Base-by-base conservation (phyloP, 2,329 filamentous ascomycete species). In the Rhinocladiella mackenziei region DNA sequence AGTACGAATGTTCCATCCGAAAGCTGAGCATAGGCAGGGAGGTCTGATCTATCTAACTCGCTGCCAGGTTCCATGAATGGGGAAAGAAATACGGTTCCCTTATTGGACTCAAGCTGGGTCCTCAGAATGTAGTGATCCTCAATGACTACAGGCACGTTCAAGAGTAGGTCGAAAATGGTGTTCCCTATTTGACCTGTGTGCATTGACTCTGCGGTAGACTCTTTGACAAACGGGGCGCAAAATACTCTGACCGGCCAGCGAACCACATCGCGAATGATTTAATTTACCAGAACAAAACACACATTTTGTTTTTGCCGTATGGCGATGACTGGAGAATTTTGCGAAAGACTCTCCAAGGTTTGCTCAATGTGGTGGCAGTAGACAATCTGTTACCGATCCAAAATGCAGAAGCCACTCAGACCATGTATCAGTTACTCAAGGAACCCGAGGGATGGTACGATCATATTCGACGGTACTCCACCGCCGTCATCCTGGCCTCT, bases 231-330 rank as follows among this genome's bases (percentile, higher is more conserved):
- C 26, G 38, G 4, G 38, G 38, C 14, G 26, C 38, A 15, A 20
- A 31, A 18, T 40, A 40, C 28, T 40, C 38, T 3, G 23, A 19
- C 10, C 38, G 38, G 11, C 38, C 38, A 6, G 61, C 65, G 4
- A 65, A 68, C 59, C 68, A 72, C 30, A 67, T 74, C 7, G 70
- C 67, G 2, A 40, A 31, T 34, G 28, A 38, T 15, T 35, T 45
- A 4, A 43, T 47, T 14, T 47, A 35, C 10, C 23, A 38, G 15
- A 11, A n/a, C 5, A 19, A 33, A 7, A 23, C 20, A 1, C 38
- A 40, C 17, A 32, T 63, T 34, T 29, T 64, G 15, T 58, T 62
- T 53, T 60, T 62, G 56, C 38, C 38, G 4, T 40, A 40, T n/a
- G 26, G 26, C 5, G n/a, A 14, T 14, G 28, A 11, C 10, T 40